Percentiles rank a stretch among this genome's conserved stretches.
Conservation (phyloP, 1,284 basidiomycete species). For the Rhodotorula glutinis region DNA sequence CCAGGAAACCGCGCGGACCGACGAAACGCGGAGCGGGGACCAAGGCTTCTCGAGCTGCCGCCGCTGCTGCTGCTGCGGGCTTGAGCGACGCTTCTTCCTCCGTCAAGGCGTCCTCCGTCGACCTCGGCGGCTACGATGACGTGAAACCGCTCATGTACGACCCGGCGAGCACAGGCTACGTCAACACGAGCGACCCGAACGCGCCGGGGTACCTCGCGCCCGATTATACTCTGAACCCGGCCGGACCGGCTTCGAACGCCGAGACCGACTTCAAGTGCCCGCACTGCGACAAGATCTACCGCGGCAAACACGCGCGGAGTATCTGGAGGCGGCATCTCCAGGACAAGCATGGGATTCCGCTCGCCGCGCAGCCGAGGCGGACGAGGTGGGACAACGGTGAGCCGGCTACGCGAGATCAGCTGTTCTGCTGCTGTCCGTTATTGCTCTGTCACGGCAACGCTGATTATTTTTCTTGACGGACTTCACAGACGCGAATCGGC, state of each 20-base stretch:
- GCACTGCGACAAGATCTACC: slow-evolving; percentile 53
- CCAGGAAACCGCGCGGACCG: neutral
- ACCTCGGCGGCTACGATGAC: neutral
- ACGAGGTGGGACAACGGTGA: slow-evolving; percentile 57
- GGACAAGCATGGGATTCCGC: slow-evolving; percentile 57
- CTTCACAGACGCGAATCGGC: slow-evolving; percentile 52
- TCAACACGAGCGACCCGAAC: neutral
- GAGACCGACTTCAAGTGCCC: slow-evolving; percentile 48
- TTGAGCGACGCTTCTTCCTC: neutral
- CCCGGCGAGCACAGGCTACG: neutral
- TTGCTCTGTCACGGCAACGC: no score
- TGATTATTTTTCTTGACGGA: no score
- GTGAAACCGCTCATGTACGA: neutral
- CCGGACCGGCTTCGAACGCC: slow-evolving; percentile 30
- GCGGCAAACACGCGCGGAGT: slow-evolving; percentile 56
- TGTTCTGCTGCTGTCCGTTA: neutral
- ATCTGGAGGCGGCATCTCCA: slow-evolving; percentile 57
- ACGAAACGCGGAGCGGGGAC: neutral
- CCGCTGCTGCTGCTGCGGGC: neutral
- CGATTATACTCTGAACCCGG: slow-evolving; percentile 37
- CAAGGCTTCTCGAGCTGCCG: neutral
- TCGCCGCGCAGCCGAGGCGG: slow-evolving; percentile 53
- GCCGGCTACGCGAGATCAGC: neutral
- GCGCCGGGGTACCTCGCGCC: slow-evolving; percentile 25
- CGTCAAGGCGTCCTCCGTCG: slow-evolving; percentile 1